Evolutionary conservation across 2,329 filamentous ascomycete species (phyloP), one percentile per base, ranked within the genome.

Genomic region (Thermochaetoides dissita): DNA sequence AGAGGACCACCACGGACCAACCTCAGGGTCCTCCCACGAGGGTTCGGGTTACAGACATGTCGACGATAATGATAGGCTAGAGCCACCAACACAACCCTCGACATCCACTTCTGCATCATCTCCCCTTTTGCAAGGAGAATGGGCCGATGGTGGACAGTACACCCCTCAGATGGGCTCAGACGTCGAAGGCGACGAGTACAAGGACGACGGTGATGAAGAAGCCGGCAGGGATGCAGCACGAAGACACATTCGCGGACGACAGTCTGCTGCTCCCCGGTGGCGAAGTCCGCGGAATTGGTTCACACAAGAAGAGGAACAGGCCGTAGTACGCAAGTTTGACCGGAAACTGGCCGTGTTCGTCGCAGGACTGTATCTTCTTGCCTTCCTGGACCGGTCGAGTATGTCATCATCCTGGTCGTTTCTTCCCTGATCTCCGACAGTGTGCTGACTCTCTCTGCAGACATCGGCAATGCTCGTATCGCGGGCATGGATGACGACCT

Each of bases 341-440:
- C 69, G 75, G 43, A 75, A 72, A 49, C 69, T 95, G 41, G 84
- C 94, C 6, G 59, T 84, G 1, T 93, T 94, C 57, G 71, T 94
- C 49, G 82, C 84, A 8, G 58, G 89, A 45, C 68, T 94, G 9
- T 95, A 91, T 57, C 73, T 93, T 68, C 66, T 94, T 47, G 82
- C 79, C 48, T 94, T 94, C 57, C 63, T 94, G 50, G 87, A 94
- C 59, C 72, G 87, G 50, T 88, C 84, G 11, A 94, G 84, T 87
- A 66, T 48, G 70, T 64, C 44, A 43, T 28, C 30, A 24, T 44
- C 30, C 30, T 32, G 30, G 36, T 10, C 7, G 2, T 30, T 2
- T 17, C 3, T 7, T 5, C 17, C 17, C 17, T 24, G 5, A 24
- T 24, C 17, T 24, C 17, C 17, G 17, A 24, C 17, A 24, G 17